Percentiles rank a stretch among this genome's conserved stretches.
These are phyloP conservation scores for Clitopilus hobsonii DNA, from an alignment of 768 basidiomycete species.

Conservation along the genomic window DNA sequence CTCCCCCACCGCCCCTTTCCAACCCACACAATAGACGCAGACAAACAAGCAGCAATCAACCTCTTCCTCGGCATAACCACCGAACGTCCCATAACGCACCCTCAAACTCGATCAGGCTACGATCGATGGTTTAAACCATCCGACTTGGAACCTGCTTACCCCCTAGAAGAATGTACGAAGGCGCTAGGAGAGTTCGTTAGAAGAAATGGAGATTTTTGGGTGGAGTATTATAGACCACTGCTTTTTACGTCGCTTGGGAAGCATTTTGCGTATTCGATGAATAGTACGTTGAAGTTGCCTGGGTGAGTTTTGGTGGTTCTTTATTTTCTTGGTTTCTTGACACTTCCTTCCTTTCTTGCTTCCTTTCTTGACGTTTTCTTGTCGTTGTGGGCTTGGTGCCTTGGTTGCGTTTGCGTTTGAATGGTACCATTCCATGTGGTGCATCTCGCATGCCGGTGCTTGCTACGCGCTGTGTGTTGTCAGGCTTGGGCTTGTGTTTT, in stretches of 20 bases:
- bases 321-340: too few species aligned
- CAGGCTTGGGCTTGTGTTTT: not conserved
- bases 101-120: constrained; percentile 66
- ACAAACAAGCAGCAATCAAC: constrained; percentile 97
- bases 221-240: constrained; percentile 82
- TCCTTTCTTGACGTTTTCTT: not conserved
- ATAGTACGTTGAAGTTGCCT: constrained; percentile 77
- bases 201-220: constrained; percentile 72
- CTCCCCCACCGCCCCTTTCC: not conserved
- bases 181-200: constrained; percentile 59
- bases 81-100: constrained; percentile 41
- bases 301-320: too few species aligned
- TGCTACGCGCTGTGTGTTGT: too few species aligned
- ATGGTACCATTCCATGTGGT: too few species aligned
- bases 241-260: constrained; percentile 82
- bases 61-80: constrained; percentile 77
- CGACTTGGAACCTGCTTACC: constrained; percentile 65
- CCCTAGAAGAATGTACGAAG: constrained; percentile 56
- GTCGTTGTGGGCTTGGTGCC: not conserved
- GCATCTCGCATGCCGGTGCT: too few species aligned
- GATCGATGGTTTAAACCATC: constrained; percentile 80
- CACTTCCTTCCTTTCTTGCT: not conserved
- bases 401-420: too few species aligned
- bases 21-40: constrained; percentile 71
- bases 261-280: constrained; percentile 93